Evolutionary conservation across 192 early-diverging fungal genomes (phyloP).

Genomic region (Coemansia sp.): DNA sequence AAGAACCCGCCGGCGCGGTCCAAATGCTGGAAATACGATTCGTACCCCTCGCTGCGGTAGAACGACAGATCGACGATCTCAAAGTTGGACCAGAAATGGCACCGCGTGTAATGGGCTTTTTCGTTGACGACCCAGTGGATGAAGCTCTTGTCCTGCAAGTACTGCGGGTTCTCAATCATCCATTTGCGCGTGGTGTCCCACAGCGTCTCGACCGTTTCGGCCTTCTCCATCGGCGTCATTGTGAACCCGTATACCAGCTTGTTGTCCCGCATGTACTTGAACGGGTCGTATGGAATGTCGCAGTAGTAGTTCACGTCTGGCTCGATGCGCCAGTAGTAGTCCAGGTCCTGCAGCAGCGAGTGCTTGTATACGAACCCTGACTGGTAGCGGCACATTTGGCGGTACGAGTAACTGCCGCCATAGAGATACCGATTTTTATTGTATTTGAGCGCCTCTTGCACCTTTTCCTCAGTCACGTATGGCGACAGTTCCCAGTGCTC

Average conservation of each 20-base stretch:
- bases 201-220: conserved; percentile 59
- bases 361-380: conserved; percentile 66
- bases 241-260: conserved; percentile 71
- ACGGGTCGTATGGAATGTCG: conserved; percentile 71
- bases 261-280: conserved; percentile 65
- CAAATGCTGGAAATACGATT: conserved; percentile 58
- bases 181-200: conserved; percentile 58
- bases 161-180: conserved; percentile 46
- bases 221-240: conserved; percentile 60
- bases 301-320: conserved; percentile 73
- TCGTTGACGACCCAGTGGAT: conserved; percentile 54
- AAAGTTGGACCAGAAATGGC: conserved; percentile 81
- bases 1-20: conserved; percentile 63
- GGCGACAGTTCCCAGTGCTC: conserved; percentile 44
- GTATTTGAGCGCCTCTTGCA: conserved; percentile 26
- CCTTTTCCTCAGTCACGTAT: conserved; percentile 36
- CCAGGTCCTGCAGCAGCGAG: conserved; percentile 55
- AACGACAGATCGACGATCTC: conserved; percentile 65
- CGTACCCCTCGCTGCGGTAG: conserved; percentile 54
- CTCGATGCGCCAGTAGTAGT: conserved; percentile 77
- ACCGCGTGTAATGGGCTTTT: conserved; percentile 61
- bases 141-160: conserved; percentile 26
- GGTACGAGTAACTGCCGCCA: conserved; percentile 65
- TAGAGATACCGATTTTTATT: conserved; percentile 59
- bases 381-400: conserved; percentile 72